phyloP scores from a whole-genome alignment of 2,329 filamentous ascomycete species.

The Colletotrichum liriopes region DNA sequence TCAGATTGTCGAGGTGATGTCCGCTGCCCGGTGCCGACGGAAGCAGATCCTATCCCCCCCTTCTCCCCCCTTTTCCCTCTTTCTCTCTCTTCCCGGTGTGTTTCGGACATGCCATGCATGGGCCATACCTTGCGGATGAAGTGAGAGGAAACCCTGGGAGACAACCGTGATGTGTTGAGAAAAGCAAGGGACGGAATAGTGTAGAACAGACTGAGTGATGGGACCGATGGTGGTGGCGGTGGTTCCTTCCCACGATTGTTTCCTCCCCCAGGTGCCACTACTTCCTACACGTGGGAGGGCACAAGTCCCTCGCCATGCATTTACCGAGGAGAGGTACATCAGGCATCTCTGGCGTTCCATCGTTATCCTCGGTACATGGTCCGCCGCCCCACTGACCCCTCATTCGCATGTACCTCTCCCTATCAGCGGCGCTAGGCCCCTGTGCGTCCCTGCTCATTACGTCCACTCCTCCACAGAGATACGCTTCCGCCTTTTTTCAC shows the following conservation, averaged over 20 bases:
- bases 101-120: not conserved
- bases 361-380: conserved; percentile 21
- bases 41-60: not conserved
- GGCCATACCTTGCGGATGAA: not conserved
- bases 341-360: not conserved
- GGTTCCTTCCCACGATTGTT: conserved; percentile 18
- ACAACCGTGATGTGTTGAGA: not conserved
- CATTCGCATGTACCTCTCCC: conserved; percentile 16
- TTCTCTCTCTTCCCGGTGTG: no score
- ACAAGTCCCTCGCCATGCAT: conserved; percentile 4
- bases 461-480: conserved; percentile 25
- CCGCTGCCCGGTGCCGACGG: not conserved
- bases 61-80: no score
- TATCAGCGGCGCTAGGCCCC: conserved; percentile 4
- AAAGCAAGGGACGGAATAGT: not conserved
- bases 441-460: conserved; percentile 25
- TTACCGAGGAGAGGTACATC: not conserved
- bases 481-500: not conserved
- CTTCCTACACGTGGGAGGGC: conserved; percentile 38
- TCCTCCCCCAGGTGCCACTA: conserved; percentile 33
- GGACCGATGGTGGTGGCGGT: not conserved
- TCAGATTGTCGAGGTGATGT: conserved; percentile 1
- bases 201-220: not conserved
- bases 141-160: not conserved
- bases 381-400: not conserved